A percentile compares a stretch with the other conserved stretches of the same genome.
Conservation (phyloP, 208 protist genomes). For the Wallacemonas rigidus region DNA sequence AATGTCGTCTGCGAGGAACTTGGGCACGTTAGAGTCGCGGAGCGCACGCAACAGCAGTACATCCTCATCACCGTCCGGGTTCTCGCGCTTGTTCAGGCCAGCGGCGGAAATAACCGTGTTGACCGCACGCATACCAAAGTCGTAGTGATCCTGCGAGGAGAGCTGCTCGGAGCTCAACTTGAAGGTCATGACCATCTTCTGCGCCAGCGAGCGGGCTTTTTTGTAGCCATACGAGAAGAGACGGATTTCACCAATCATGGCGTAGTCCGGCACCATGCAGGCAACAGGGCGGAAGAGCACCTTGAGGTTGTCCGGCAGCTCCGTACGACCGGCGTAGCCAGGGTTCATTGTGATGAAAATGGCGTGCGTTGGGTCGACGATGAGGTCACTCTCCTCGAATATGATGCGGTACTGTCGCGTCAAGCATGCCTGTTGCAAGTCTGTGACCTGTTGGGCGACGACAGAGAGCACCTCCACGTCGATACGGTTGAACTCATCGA, state of each 20-base stretch:
- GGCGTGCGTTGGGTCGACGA: constrained; percentile 94
- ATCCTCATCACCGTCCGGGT: constrained; percentile 92
- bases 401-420: constrained; percentile 93
- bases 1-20: constrained; percentile 96
- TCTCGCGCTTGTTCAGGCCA: constrained; percentile 94
- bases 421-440: constrained; percentile 94
- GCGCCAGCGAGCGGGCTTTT: constrained; percentile 91
- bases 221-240: constrained; percentile 98
- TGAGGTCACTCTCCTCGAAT: constrained; percentile 94
- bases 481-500: constrained; percentile 99
- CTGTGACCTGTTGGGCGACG: constrained; percentile 96
- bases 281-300: constrained; percentile 98
- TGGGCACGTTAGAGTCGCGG: constrained; percentile 98
- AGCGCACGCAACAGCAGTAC: constrained; percentile 95
- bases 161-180: constrained; percentile 98
- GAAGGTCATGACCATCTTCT: constrained; percentile 99
- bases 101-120: constrained; percentile 99
- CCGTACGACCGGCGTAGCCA: constrained; percentile 98
- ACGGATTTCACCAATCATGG: constrained; percentile 98
- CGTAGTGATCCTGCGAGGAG: constrained; percentile 98
- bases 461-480: constrained; percentile 98
- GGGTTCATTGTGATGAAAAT: constrained; percentile 99
- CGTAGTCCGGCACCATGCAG: constrained; percentile 99
- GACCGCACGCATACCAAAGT: constrained; percentile 99
- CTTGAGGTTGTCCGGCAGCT: constrained; percentile 99